Base-by-base conservation (phyloP, 148 eudicot species). In the Rhododendron williamsianum region DNA sequence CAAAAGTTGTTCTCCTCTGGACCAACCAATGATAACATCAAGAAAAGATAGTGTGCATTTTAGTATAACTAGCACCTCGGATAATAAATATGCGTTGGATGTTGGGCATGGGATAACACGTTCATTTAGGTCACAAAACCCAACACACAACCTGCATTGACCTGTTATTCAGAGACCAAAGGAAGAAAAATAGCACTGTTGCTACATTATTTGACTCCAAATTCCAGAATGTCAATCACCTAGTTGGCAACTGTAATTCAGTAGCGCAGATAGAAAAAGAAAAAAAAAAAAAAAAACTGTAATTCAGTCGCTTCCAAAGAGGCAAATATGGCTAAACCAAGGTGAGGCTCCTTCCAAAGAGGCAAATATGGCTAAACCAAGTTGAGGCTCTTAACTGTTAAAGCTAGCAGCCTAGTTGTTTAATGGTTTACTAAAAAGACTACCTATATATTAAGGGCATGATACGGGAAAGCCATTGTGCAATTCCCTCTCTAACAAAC, bases 81-180 rank as follows among this genome's bases (percentile, higher is more conserved):
- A 52, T 1, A 78, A 52, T 19, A 19, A 45, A 1, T 48, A 48
- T 78, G 58, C 27, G 10, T 27, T 80, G 67, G 65, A 16, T 36
- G 58, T 30, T 4, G 13, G 65, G 41, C n/a, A 80, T 51, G 51
- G 67, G 67, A 54, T 54, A 9, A 9, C 83, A 1, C 7, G 21
- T 81, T 52, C n/a, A 35, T 80, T 80, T 30, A 15, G 67, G 43
- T 80, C 45, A 63, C 65, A 80, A 52, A 80, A 80, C 10, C 82
- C 43, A 27, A 52, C 2, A 54, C 46, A 81, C 25, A 54, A 36
- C 45, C 18, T n/a, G 18, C 9, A 52, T 36, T 35, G 15, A 21
- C 6, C 69, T n/a, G 33, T 69, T 27, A n/a, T 67, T 69, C 43
- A 46, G 27, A 16, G 18, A 60, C 9, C 52, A 43, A 38, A 82